A percentile compares a stretch with the other conserved stretches of the same genome.
Conservation (phyloP, 2,329 filamentous ascomycete species). For the Aspergillus eucalypticola region DNA sequence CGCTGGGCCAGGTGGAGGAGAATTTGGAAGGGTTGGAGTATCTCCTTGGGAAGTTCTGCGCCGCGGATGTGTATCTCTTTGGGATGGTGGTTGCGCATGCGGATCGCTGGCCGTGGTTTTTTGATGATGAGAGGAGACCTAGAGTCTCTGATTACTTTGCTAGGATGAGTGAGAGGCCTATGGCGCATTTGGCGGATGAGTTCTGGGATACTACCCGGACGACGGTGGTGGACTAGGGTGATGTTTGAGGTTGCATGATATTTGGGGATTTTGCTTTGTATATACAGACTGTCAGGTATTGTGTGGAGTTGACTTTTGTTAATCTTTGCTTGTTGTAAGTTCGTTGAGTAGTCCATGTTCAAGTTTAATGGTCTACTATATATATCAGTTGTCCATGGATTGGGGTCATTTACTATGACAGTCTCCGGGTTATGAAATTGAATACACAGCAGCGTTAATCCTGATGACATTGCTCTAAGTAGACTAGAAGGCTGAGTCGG, state of each 20-base stretch:
- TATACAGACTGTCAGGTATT: too few relatives aligned
- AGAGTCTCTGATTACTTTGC: not conserved
- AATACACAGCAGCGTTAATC: too few relatives aligned
- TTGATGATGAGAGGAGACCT: not conserved
- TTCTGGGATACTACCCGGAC: not conserved
- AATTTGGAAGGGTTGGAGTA: not conserved
- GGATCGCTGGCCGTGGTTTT: not conserved
- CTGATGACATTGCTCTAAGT: too few relatives aligned
- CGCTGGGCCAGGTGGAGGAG: not conserved
- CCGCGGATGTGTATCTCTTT: not conserved
- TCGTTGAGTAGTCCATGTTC: too few relatives aligned
- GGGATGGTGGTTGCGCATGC: not conserved
- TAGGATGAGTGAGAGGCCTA: not conserved
- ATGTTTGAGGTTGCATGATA: not conserved
- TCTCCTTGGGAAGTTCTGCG: not conserved
- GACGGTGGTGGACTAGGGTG: not conserved
- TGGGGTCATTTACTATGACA: too few relatives aligned
- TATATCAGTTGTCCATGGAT: too few relatives aligned
- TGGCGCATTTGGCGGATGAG: not conserved
- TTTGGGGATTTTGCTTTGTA: not conserved
- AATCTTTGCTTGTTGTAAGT: too few relatives aligned
- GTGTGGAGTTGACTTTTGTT: too few relatives aligned
- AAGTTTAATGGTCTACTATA: too few relatives aligned
- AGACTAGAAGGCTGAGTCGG: too few relatives aligned
- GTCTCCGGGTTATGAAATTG: accelerated